Percentiles rank a stretch among this genome's conserved stretches.
Evolutionary conservation across 2,329 filamentous ascomycete genomes (phyloP).

Genomic region (Pseudopyricularia cyperi): DNA sequence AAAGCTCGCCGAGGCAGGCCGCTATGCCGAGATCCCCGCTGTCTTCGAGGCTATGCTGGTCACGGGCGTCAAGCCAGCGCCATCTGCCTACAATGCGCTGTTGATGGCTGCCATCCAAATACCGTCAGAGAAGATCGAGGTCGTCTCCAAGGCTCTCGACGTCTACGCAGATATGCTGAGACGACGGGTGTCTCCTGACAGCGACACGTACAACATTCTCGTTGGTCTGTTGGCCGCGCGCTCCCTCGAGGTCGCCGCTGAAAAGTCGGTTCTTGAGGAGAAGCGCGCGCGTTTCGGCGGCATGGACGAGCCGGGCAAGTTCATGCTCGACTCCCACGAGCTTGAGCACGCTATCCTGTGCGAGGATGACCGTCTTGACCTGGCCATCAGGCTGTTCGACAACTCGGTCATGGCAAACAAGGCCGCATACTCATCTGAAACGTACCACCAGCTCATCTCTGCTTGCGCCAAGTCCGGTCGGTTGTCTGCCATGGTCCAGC

Average conservation of each 20-base stretch:
- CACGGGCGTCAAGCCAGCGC: slow-evolving; percentile 67
- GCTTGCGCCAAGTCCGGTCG: slow-evolving; percentile 75
- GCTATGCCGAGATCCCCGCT: slow-evolving; percentile 77
- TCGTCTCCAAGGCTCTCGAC: slow-evolving; percentile 82
- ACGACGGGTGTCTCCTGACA: slow-evolving; percentile 68
- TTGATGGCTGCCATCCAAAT: slow-evolving; percentile 75
- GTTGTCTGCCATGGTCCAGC: slow-evolving; percentile 75
- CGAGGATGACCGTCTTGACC: slow-evolving; percentile 75
- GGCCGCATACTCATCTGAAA: slow-evolving; percentile 62
- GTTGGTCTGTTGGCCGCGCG: slow-evolving; percentile 71
- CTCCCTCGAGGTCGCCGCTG: slow-evolving; percentile 62
- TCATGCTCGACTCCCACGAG: slow-evolving; percentile 81
- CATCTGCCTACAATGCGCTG: slow-evolving; percentile 84
- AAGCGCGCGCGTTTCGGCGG: slow-evolving; percentile 76
- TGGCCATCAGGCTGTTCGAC: slow-evolving; percentile 78
- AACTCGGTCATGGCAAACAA: slow-evolving; percentile 51
- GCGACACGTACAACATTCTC: slow-evolving; percentile 76
- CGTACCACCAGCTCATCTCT: slow-evolving; percentile 74
- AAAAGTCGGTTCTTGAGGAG: slow-evolving; percentile 64
- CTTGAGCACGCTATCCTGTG: slow-evolving; percentile 73
- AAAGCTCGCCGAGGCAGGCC: slow-evolving; percentile 55
- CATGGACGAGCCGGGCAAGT: slow-evolving; percentile 70
- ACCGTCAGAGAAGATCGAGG: slow-evolving; percentile 64
- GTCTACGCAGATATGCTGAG: slow-evolving; percentile 95
- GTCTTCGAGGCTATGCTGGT: slow-evolving; percentile 85